Evolutionary conservation across 2,329 filamentous ascomycete genomes (phyloP), one percentile per base, ranked within the genome.

Genomic region (Verticillium klebahnii): DNA sequence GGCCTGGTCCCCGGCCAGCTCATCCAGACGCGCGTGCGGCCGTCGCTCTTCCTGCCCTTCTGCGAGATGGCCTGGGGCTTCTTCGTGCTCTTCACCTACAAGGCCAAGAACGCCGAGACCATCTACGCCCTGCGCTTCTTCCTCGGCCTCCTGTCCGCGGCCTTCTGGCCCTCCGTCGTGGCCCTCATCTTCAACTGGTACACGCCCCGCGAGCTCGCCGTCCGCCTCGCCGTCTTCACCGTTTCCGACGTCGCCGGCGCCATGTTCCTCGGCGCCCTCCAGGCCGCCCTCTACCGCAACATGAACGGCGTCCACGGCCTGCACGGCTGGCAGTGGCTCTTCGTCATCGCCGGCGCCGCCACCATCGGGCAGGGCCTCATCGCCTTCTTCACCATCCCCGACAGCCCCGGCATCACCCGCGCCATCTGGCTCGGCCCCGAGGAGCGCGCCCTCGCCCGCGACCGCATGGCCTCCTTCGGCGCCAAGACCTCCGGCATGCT

Each of bases 121-220:
- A 67, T 77, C 15, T 77, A 73, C 58, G 74, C 68, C 2, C 63
- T 76, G 15, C 68, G 74, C 1, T 77, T 77, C 60, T 73, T 74
- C 62, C 66, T 75, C n/a, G 73, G 73, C 0, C 66, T 74, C 9
- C 71, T 74, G 39, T 72, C 71, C 36, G 69, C 70, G 1, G 70
- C 69, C 12, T 74, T 71, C 4, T 75, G 71, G 65, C 71, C 73
- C 1, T 70, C 69, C 1, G 66, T 74, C 19, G 71, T 72, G 19
- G 64, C 79, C 58, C 75, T 81, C 37, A 73, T 83, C 6, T 77
- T 77, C 25, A 77, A 80, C 60, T 83, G 79, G 73, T 83, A 83
- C 69, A 81, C 79, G 0, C 74, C 79, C 19, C 76, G 76, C 64
- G 74, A 75, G 66, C 65, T 77, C 50, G 67, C 72, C 39, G 65